phyloP scores from a whole-genome alignment of 169 alveolate species.

The Plasmodium gallinaceum region DNA sequence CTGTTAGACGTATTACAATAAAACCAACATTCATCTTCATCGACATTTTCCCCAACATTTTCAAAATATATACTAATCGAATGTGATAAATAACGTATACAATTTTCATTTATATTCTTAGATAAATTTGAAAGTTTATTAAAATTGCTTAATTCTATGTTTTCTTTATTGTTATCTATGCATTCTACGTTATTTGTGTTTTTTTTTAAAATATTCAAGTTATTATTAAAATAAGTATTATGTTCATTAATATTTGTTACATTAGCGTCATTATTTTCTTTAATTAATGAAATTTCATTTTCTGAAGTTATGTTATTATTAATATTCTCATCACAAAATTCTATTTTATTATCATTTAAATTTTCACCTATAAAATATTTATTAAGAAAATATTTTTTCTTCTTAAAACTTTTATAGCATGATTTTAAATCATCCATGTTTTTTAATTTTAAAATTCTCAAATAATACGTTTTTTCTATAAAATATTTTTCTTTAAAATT shows the following conservation, averaged over 20 bases:
- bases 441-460: constrained; percentile 3
- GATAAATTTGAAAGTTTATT: neutral
- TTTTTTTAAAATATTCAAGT: neutral
- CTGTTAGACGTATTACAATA: constrained; percentile 2
- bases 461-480: constrained; percentile 21
- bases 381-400: too few species aligned
- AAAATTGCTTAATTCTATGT: neutral
- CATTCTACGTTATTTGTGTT: neutral
- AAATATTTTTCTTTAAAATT: constrained; percentile 4
- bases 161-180: neutral
- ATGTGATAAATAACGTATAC: constrained; percentile 33
- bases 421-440: neutral
- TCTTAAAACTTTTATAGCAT: neutral
- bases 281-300: too few species aligned
- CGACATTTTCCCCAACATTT: constrained; percentile 63
- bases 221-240: too few species aligned
- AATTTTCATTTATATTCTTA: constrained; percentile 3
- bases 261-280: too few species aligned
- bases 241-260: too few species aligned
- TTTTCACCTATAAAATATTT: neutral
- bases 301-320: too few species aligned
- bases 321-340: too few species aligned
- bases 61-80: constrained; percentile 52
- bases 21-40: constrained; percentile 67
- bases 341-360: neutral